Evolutionary conservation across 2,329 filamentous ascomycete genomes (phyloP), one percentile per base, ranked within the genome.

Genomic region (Cladosporium phlei): DNA sequence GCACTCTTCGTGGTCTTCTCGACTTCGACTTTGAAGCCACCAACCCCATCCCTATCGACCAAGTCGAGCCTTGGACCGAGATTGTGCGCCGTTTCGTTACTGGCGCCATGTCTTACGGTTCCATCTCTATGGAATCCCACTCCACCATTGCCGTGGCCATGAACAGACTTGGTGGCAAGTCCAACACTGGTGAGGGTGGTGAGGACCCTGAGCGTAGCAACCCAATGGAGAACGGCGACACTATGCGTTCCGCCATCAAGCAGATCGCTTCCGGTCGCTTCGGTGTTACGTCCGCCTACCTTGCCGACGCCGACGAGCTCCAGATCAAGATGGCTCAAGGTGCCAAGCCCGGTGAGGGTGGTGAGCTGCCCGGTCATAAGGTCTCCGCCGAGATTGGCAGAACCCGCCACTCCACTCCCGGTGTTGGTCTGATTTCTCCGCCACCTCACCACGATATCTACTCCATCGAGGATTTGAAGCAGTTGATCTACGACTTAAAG

Each of bases 301-400:
- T 97, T 12, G 88, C 90, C 39, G 91, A 97, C 67, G 88, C 91
- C 14, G 91, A 97, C 62, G 90, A 97, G 71, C 76, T 97, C 35
- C 91, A 97, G 69, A 97, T 97, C 73, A 97, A 97, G 80, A 97
- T 97, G 91, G 91, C 91, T 8, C 91, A 97, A 71, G 91, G 91
- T 66, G 91, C 91, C 53, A 97, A 97, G 79, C 91, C 91, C 47
- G 91, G 91, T 69, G 91, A 97, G 70, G 91, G 91, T 74, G 91
- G 91, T 78, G 91, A 97, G 70, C 80, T 97, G 63, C 91, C 91
- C 39, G 91, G 91, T 30, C 89, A 96, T 77, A 97, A 97, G 73
- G 91, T 97, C 21, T 93, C 90, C 51, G 87, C 87, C 62, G 87
- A 88, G 5, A 97, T 97, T 68, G 91, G 88, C 48, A 86, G 88